These are phyloP conservation scores for Fulvia fulva DNA, from an alignment of 2,329 filamentous ascomycete species.

Conservation along the genomic window DNA sequence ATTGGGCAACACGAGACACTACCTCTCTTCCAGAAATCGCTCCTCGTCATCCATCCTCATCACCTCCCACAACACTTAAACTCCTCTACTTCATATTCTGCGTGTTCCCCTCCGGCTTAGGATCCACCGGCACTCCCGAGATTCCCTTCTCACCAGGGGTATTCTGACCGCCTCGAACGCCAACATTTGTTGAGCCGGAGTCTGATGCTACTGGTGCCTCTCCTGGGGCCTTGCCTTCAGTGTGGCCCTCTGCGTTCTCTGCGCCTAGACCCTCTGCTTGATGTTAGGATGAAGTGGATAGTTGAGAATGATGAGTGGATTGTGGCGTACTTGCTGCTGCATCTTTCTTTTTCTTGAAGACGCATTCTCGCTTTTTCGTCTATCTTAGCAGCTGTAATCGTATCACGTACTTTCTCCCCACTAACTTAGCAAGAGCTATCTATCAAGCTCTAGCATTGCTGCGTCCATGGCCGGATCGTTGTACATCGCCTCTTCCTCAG, in stretches of 20 bases:
- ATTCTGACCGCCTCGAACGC: constrained; percentile 29
- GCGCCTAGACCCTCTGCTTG: constrained; percentile 31
- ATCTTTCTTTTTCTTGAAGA: constrained; percentile 26
- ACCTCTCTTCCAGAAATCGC: no score
- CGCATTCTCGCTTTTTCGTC: background rate
- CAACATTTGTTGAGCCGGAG: constrained; percentile 32
- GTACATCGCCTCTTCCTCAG: constrained; percentile 31
- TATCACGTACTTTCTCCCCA: background rate
- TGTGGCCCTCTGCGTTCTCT: constrained; percentile 32
- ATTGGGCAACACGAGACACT: no score
- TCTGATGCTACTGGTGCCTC: constrained; percentile 35
- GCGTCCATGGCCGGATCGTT: constrained; percentile 35
- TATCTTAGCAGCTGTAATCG: background rate
- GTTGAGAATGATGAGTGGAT: background rate
- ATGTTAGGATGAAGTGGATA: background rate
- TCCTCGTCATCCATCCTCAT: no score
- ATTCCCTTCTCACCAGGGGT: constrained; percentile 36
- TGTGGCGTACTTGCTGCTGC: constrained; percentile 15
- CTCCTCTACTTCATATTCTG: constrained; percentile 29
- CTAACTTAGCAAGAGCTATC: background rate
- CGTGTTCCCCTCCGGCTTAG: constrained; percentile 14
- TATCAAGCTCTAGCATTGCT: constrained; percentile 36
- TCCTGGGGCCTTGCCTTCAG: constrained; percentile 27
- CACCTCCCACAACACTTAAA: no score
- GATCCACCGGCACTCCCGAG: constrained; percentile 27